Base-by-base conservation (phyloP, 31 red algal species). In the Porphyra umbilicalis region DNA sequence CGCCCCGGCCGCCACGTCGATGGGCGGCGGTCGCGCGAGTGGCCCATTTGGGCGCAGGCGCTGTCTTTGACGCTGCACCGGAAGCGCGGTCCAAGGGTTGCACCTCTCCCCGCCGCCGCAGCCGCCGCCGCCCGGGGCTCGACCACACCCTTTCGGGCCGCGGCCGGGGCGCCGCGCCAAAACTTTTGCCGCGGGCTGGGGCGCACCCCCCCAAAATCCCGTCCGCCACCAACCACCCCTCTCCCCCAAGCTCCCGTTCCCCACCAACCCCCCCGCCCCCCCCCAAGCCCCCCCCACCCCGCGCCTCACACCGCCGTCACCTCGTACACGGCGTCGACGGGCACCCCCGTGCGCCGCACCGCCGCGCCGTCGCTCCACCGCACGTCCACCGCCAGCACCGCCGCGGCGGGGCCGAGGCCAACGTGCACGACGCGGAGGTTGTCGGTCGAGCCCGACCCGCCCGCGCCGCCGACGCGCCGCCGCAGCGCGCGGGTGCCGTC, bases 371-470 rank as follows among this genome's bases (percentile, higher is more conserved):
- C 42, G 29, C 46, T 76, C 85, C 85, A 87, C 0, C 79, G 79
- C 29, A 87, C 79, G 25, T 9, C 18, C n/a, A 87, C 18, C 30
- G 18, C 33, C 32, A 35, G n/a, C 14, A 74, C 79, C 38, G 11
- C 34, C 13, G n/a, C 75, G 34, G 71, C 71, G 75, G 89, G 39
- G 31, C 89, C 89, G 25, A 71, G 57, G 25, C 57, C 57, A 71
- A 71, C 25, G 25, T 71, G 57, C 20, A 71, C 57, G 3, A 71
- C 57, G 25, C 57, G 57, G 25, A 71, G 57, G 57, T 29, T n/a
- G 57, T 71, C 57, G 57, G 11, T n/a, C 25, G 3, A 6, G 18
- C 57, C 57, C 2, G 25, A 6, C 25, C 57, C 57, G 13, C 57
- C 57, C 57, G 57, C 57, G 4, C 57, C 57, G 6, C 57, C 57